A percentile compares a stretch with the other conserved stretches of the same genome.
Conservation (phyloP, 257 asterid genomes). For the Salvia splendens region DNA sequence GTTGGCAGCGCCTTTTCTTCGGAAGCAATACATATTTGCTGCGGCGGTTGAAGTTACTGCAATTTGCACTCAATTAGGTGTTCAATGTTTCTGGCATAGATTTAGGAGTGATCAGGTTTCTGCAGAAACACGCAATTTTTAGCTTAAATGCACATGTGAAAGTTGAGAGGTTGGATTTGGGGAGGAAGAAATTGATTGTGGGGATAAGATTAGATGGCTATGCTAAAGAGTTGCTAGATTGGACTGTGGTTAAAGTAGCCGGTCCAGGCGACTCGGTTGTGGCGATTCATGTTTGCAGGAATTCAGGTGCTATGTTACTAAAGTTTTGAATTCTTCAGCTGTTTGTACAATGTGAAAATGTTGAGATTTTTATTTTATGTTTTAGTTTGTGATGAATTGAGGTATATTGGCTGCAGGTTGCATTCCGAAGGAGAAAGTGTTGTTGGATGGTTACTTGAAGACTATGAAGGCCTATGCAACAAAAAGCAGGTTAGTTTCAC, state of each 20-base stretch:
- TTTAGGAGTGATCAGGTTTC: slow-evolving; percentile 25
- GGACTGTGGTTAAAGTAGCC: slow-evolving; percentile 88
- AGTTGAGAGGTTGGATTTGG: slow-evolving; percentile 43
- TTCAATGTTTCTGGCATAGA: slow-evolving; percentile 39
- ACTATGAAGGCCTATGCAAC: slow-evolving; percentile 64
- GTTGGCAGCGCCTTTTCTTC: slow-evolving; percentile 32
- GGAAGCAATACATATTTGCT: slow-evolving; percentile 30
- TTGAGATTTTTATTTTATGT: not conserved
- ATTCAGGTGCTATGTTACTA: slow-evolving; percentile 53
- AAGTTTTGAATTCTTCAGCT: not conserved
- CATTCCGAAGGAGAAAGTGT: slow-evolving; percentile 44
- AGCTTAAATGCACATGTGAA: slow-evolving; percentile 44
- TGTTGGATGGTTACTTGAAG: slow-evolving; percentile 70
- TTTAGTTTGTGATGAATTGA: slow-evolving; percentile 12
- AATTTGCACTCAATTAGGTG: slow-evolving; percentile 34
- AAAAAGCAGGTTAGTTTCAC: slow-evolving; percentile 62
- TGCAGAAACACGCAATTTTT: slow-evolving; percentile 15
- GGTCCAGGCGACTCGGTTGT: slow-evolving; percentile 72
- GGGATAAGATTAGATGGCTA: slow-evolving; percentile 74
- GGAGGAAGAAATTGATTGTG: slow-evolving; percentile 70
- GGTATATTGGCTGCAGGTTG: slow-evolving; percentile 49
- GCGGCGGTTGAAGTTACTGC: slow-evolving; percentile 38
- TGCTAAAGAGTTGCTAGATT: slow-evolving; percentile 70
- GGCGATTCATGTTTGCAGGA: slow-evolving; percentile 82
- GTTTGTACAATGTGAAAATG: slow-evolving; percentile 1